These are phyloP conservation scores for Heliocybe sulcata DNA, from an alignment of 1,284 basidiomycete genomes.

Conservation along the genomic window DNA sequence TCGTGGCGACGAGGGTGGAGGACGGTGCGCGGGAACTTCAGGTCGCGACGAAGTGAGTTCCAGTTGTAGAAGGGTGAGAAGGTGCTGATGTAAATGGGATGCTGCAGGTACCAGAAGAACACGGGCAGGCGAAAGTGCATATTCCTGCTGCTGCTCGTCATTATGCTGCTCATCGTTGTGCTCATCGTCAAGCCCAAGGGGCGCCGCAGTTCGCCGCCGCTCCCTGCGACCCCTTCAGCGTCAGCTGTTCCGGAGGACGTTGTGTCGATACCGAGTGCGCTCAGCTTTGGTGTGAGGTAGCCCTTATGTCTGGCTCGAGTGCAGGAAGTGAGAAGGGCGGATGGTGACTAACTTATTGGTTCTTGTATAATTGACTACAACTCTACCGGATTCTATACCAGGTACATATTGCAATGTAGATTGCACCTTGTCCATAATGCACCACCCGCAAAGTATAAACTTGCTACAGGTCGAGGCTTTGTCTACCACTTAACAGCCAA, in stretches of 20 bases:
- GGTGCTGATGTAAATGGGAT: not conserved
- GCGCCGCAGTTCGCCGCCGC: not conserved
- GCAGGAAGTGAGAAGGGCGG: not conserved
- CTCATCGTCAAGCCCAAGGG: constrained; percentile 71
- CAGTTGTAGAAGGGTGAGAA: not conserved
- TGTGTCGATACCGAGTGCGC: not conserved
- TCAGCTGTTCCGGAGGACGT: not conserved
- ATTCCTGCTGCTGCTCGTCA: constrained; percentile 84
- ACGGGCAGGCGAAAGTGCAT: constrained; percentile 91
- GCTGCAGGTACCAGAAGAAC: constrained; percentile 80
- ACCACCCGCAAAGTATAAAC: not conserved
- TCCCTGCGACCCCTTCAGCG: not conserved
- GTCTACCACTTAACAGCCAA: constrained; percentile 79
- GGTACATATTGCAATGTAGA: not conserved
- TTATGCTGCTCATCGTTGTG: constrained; percentile 76
- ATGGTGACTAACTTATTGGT: not conserved
- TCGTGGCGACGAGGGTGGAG: constrained; percentile 75
- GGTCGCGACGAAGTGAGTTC: constrained; percentile 66
- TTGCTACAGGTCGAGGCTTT: constrained; percentile 1
- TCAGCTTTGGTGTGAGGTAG: not conserved
- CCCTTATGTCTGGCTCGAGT: too few species aligned
- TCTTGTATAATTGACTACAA: not conserved
- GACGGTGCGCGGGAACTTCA: constrained; percentile 85
- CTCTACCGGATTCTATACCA: not conserved
- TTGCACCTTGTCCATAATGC: too few species aligned